Percentiles rank a stretch among this genome's conserved stretches.
phyloP scores from a whole-genome alignment of 192 early-diverging fungal genomes.

The Linnemannia elongata region DNA sequence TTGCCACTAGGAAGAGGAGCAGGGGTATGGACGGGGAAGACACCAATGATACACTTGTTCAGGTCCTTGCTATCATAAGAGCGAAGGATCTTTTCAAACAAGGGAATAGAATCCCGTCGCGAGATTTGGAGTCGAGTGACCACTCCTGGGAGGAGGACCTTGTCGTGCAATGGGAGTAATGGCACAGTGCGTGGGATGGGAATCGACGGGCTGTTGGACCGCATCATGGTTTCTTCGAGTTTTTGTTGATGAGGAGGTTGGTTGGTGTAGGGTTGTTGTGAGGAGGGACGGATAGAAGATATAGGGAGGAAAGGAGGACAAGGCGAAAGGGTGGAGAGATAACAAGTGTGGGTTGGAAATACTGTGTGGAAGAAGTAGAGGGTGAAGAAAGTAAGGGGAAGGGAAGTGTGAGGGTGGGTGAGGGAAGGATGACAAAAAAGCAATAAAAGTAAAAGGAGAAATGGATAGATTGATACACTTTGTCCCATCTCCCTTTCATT shows the following conservation, averaged over 20 bases:
- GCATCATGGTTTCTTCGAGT: conserved; percentile 5
- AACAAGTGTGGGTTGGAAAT: too few relatives aligned
- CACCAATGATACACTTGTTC: conserved; percentile 59
- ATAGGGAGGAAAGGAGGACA: too few relatives aligned
- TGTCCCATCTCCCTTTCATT: too few relatives aligned
- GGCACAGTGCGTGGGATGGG: conserved; percentile 62
- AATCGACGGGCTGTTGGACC: conserved; percentile 32
- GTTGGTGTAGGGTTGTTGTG: not conserved
- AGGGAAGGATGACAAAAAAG: too few relatives aligned
- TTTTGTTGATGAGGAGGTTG: too few relatives aligned
- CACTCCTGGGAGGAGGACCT: conserved; percentile 75
- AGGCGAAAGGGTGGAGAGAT: too few relatives aligned
- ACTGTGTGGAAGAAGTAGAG: too few relatives aligned
- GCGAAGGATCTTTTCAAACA: conserved; percentile 63
- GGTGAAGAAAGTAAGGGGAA: too few relatives aligned
- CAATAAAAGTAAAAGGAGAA: not conserved
- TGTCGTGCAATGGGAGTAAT: conserved; percentile 64
- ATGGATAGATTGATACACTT: not conserved
- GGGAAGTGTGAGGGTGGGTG: not conserved
- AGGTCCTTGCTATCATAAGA: conserved; percentile 57
- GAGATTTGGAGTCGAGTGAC: conserved; percentile 72
- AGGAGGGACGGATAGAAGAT: not conserved
- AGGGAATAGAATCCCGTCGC: conserved; percentile 64
- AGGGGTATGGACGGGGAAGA: conserved; percentile 42
- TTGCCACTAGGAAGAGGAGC: not conserved